Evolutionary conservation across 768 basidiomycete species (phyloP).

Genomic region (Leccinum subtestaceum): DNA sequence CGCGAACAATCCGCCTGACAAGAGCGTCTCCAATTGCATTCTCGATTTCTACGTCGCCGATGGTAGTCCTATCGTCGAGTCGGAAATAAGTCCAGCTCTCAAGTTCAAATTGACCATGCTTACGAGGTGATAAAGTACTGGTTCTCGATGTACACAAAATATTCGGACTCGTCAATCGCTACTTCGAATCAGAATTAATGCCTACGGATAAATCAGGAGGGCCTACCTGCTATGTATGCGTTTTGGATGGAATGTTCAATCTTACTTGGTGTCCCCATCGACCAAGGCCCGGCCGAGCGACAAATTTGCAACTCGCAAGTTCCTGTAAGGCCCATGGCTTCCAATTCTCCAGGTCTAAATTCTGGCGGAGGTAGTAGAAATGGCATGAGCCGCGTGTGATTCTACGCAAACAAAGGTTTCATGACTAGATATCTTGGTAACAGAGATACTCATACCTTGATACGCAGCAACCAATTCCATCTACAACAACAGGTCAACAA

Average conservation of each 20-base stretch:
- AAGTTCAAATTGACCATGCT: neutral
- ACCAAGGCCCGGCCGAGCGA: constrained; percentile 95
- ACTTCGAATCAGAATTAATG: constrained; percentile 1
- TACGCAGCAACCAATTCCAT: constrained; percentile 92
- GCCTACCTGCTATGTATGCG: constrained; percentile 82
- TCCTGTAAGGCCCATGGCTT: constrained; percentile 79
- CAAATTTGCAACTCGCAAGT: constrained; percentile 98
- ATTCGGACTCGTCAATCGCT: neutral
- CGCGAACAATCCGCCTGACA: constrained; percentile 85
- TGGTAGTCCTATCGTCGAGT: constrained; percentile 58
- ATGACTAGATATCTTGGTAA: neutral
- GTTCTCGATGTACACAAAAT: neutral
- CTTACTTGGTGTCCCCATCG: constrained; percentile 81
- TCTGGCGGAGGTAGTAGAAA: constrained; percentile 93
- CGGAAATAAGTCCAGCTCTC: neutral
- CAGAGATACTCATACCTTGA: constrained; percentile 60
- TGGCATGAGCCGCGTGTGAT: constrained; percentile 89
- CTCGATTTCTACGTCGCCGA: constrained; percentile 83
- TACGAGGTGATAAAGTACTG: neutral
- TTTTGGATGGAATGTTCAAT: constrained; percentile 93
- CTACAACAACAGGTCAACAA: constrained; percentile 37
- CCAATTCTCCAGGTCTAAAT: constrained; percentile 78
- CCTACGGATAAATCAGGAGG: neutral
- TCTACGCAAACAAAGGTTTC: constrained; percentile 43
- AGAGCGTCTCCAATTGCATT: constrained; percentile 95